A percentile compares a stretch with the other conserved stretches of the same genome.
Conservation (phyloP, 1,284 basidiomycete genomes). For the Exobasidium cylindrosporum region DNA sequence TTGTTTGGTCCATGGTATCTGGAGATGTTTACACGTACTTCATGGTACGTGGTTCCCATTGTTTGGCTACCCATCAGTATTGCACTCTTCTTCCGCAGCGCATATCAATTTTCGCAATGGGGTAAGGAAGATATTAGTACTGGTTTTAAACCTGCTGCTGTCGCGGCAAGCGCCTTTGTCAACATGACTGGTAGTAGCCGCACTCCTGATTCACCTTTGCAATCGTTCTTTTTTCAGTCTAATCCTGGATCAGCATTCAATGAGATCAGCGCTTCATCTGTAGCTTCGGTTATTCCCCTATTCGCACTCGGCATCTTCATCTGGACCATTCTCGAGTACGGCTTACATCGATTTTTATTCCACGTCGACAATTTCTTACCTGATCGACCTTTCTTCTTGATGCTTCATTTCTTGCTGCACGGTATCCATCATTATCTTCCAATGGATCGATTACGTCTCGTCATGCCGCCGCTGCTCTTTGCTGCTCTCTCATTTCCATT, state of each 20-base stretch:
- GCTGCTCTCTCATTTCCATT: slow-evolving; percentile 76
- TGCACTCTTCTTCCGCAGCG: slow-evolving; percentile 76
- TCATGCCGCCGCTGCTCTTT: slow-evolving; percentile 95
- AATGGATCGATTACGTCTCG: slow-evolving; percentile 78
- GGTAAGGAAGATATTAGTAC: neutral
- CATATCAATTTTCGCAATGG: slow-evolving; percentile 67
- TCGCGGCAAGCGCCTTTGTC: neutral
- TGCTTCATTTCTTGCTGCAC: slow-evolving; percentile 88
- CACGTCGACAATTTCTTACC: slow-evolving; percentile 89
- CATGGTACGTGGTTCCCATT: slow-evolving; percentile 90
- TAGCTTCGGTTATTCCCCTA: slow-evolving; percentile 58
- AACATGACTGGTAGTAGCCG: neutral
- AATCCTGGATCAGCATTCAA: neutral
- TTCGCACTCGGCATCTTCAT: slow-evolving; percentile 77
- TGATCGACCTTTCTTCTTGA: slow-evolving; percentile 74
- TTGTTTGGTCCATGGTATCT: slow-evolving; percentile 79
- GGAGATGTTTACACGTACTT: slow-evolving; percentile 81
- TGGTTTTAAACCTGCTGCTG: slow-evolving; percentile 20
- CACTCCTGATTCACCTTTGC: neutral
- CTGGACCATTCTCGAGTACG: slow-evolving; percentile 95
- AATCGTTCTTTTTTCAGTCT: neutral
- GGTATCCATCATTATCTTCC: slow-evolving; percentile 97
- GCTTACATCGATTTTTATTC: slow-evolving; percentile 95
- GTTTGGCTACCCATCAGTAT: slow-evolving; percentile 85
- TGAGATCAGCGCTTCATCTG: slow-evolving; percentile 17